A percentile compares a stretch with the other conserved stretches of the same genome.
phyloP scores from a whole-genome alignment of 306 rosid genomes.

The Elaeagnus macrophylla region DNA sequence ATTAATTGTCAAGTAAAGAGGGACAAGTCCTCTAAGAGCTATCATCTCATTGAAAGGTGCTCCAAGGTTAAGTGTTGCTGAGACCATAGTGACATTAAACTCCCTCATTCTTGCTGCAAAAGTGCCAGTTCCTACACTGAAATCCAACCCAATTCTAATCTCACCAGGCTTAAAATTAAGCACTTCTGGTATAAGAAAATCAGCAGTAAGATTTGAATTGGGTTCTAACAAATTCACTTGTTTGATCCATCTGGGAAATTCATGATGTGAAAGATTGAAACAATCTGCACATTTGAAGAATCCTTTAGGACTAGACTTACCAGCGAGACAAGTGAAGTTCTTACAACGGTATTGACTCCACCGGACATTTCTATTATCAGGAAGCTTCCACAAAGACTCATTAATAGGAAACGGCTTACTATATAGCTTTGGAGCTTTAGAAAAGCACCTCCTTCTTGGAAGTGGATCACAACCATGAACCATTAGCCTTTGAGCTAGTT shows the following conservation, averaged over 20 bases:
- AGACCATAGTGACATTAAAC: constrained; percentile 54
- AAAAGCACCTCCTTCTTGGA: constrained; percentile 69
- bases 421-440: constrained; percentile 48
- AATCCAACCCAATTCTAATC: constrained; percentile 63
- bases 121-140: constrained; percentile 72
- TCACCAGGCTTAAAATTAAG: constrained; percentile 46
- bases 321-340: constrained; percentile 54
- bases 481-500: constrained; percentile 65
- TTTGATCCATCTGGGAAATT: constrained; percentile 51
- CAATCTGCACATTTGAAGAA: constrained; percentile 72
- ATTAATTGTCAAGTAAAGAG: constrained; percentile 55
- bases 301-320: constrained; percentile 33
- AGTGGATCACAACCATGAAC: constrained; percentile 80
- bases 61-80: constrained; percentile 54
- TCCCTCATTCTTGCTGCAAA: constrained; percentile 73
- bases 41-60: constrained; percentile 76
- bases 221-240: constrained; percentile 16
- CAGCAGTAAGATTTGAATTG: constrained; percentile 22
- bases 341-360: constrained; percentile 69
- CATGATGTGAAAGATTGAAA: constrained; percentile 58
- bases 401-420: constrained; percentile 36
- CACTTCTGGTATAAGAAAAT: constrained; percentile 50
- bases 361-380: constrained; percentile 58
- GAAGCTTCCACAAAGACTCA: constrained; percentile 61
- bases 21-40: constrained; percentile 68